Evolutionary conservation across 192 early-diverging fungal species (phyloP).

Genomic region (Coemansia sp.): DNA sequence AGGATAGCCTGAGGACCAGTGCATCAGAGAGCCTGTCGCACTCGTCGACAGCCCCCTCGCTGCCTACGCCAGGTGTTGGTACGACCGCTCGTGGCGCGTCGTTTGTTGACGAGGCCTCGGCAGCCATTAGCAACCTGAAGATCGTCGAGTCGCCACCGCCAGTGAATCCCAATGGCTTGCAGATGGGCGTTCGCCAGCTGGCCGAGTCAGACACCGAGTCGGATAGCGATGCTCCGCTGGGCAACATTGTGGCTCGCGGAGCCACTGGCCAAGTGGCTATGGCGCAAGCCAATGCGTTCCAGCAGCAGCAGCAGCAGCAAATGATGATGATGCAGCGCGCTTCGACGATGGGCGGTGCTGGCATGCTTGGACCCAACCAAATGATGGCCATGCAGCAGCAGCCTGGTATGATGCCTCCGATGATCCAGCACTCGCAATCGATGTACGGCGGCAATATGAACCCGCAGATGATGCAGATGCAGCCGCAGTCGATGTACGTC

Average conservation of each 20-base stretch:
- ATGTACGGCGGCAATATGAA: conserved; percentile 30
- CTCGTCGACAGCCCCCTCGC: conserved; percentile 28
- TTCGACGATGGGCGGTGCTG: conserved; percentile 20
- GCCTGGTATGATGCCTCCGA: conserved; percentile 19
- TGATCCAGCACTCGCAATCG: conserved; percentile 30
- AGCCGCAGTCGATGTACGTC: conserved; percentile 36
- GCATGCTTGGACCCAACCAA: conserved; percentile 11
- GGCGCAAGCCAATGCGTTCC: conserved; percentile 8
- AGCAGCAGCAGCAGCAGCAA: conserved; percentile 25
- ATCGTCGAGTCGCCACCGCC: conserved; percentile 41
- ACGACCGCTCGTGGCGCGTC: conserved; percentile 18
- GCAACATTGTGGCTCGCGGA: conserved; percentile 28
- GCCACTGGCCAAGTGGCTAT: conserved; percentile 10
- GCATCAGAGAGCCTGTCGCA: conserved; percentile 27
- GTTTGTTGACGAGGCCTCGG: conserved; percentile 45
- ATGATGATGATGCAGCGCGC: conserved; percentile 42
- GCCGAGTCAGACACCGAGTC: conserved; percentile 39
- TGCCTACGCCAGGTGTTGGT: conserved; percentile 27
- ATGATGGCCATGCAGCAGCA: conserved; percentile 33
- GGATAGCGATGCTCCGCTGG: conserved; percentile 43
- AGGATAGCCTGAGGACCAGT: conserved; percentile 30
- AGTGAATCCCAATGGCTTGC: conserved; percentile 10
- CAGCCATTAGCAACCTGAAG: conserved; percentile 45
- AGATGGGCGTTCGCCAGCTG: conserved; percentile 15
- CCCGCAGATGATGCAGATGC: conserved; percentile 37